These are phyloP conservation scores for Nicotiana paniculata DNA, from an alignment of 257 asterid species.

Conservation along the genomic window DNA sequence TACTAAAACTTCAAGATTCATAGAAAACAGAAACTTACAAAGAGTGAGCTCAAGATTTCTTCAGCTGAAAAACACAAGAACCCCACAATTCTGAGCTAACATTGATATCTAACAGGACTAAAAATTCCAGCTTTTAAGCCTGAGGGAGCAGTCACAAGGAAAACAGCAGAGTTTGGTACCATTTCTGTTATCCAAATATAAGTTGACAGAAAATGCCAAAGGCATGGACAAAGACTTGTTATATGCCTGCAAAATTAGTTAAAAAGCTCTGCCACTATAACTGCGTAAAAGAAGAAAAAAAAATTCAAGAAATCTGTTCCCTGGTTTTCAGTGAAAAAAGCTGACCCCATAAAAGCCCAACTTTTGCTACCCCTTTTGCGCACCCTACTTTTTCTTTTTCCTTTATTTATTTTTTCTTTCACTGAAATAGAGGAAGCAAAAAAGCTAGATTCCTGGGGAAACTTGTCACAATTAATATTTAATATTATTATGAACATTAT, in stretches of 20 bases:
- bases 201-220: slow-evolving; percentile 44
- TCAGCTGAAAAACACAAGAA: neutral
- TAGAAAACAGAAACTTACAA: neutral
- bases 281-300: slow-evolving; percentile 25
- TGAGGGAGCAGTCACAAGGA: neutral
- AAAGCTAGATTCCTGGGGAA: slow-evolving; percentile 36
- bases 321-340: slow-evolving; percentile 39
- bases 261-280: slow-evolving; percentile 26
- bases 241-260: slow-evolving; percentile 48
- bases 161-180: slow-evolving; percentile 15
- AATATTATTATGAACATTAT: slow-evolving; percentile 2
- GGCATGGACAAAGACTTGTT: slow-evolving; percentile 50
- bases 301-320: slow-evolving; percentile 19
- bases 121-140: neutral
- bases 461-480: slow-evolving; percentile 28
- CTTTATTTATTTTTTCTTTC: slow-evolving; percentile 17
- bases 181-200: slow-evolving; percentile 26
- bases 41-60: neutral
- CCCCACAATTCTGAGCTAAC: neutral
- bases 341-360: slow-evolving; percentile 41
- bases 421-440: slow-evolving; percentile 23
- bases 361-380: slow-evolving; percentile 21
- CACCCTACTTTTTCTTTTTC: neutral
- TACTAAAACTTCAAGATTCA: neutral
- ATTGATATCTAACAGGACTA: neutral